phyloP scores from a whole-genome alignment of 345 rosid species.

The Camelina neglecta region DNA sequence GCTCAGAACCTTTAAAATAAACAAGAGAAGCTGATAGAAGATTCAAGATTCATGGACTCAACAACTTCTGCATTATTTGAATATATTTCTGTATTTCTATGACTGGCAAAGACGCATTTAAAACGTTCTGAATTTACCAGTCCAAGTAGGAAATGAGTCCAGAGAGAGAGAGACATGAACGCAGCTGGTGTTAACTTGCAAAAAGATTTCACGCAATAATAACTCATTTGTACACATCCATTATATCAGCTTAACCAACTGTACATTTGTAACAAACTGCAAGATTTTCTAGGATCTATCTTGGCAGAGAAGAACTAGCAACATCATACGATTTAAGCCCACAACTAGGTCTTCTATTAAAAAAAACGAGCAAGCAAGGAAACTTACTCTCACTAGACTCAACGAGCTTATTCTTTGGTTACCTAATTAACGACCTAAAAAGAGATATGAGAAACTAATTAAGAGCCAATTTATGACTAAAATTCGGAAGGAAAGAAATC shows the following conservation, averaged over 20 bases:
- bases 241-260: slow-evolving; percentile 45
- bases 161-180: slow-evolving; percentile 24
- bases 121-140: slow-evolving; percentile 2
- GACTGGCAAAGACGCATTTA: slow-evolving; percentile 6
- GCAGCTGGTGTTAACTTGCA: slow-evolving; percentile 35
- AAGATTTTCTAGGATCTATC: slow-evolving; percentile 44
- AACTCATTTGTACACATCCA: slow-evolving; percentile 46
- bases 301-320: slow-evolving; percentile 42
- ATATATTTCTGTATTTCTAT: slow-evolving; percentile 15
- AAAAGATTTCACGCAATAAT: slow-evolving; percentile 33
- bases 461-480: slow-evolving; percentile 39
- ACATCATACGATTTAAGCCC: slow-evolving; percentile 28
- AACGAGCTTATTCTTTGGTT: slow-evolving; percentile 43
- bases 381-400: slow-evolving; percentile 39
- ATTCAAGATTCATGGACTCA: slow-evolving; percentile 21
- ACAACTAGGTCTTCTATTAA: slow-evolving; percentile 39
- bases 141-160: slow-evolving; percentile 8
- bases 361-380: slow-evolving; percentile 41
- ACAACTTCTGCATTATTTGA: slow-evolving; percentile 30
- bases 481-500: slow-evolving; percentile 29
- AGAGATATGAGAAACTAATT: slow-evolving; percentile 34
- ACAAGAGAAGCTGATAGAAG: slow-evolving; percentile 24
- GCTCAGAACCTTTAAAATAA: slow-evolving; percentile 25
- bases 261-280: slow-evolving; percentile 46
- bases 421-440: slow-evolving; percentile 43